Evolutionary conservation across 768 basidiomycete genomes (phyloP), one percentile per base, ranked within the genome.

Genomic region (Clitopilus passeckerianus): DNA sequence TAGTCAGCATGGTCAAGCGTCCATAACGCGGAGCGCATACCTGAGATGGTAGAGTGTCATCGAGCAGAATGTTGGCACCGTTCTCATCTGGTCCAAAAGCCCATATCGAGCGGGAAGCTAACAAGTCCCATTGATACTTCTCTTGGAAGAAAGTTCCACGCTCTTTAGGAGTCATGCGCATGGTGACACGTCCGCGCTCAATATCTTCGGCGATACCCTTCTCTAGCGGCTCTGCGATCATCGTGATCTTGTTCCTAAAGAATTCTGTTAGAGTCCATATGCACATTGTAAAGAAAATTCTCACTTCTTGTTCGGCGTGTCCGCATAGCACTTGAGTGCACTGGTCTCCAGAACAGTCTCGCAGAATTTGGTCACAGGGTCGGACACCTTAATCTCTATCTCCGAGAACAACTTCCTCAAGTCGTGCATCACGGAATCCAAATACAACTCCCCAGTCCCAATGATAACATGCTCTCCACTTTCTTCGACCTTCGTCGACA

Each of bases 311-410:
- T 99, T 99, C 6, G 97, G 97, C 30, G 97, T 98, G 66, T 98
- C 97, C 16, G 97, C 97, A 72, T 99, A 99, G 69, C 96, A 98
- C 75, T 98, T 99, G 63, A 99, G 75, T 3, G 96, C 97, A 64
- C 91, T 94, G 33, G 96, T 98, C 79, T 99, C 97, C 64, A 98
- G 78, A 20, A 98, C 96, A 1, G 97, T 99, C 77, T 99, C 97
- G 69, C 93, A 91, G 77, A 99, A 99, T 70, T 94, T 93, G 15
- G 95, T 96, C 37, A 98, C 95, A 1, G 97, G 97, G 77, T 99
- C 97, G 22, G 96, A 98, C 14, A 98, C 95, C 79, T 99, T 99
- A 81, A 99, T 98, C 80, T 99, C 97, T 65, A 98, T 97, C 78
- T 99, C 97, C 30, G 95, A 87, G 76, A 96, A 99, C 61, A 98